These are phyloP conservation scores for Phylloporus rhodoxanthus DNA, from an alignment of 768 basidiomycete genomes.

Conservation along the genomic window DNA sequence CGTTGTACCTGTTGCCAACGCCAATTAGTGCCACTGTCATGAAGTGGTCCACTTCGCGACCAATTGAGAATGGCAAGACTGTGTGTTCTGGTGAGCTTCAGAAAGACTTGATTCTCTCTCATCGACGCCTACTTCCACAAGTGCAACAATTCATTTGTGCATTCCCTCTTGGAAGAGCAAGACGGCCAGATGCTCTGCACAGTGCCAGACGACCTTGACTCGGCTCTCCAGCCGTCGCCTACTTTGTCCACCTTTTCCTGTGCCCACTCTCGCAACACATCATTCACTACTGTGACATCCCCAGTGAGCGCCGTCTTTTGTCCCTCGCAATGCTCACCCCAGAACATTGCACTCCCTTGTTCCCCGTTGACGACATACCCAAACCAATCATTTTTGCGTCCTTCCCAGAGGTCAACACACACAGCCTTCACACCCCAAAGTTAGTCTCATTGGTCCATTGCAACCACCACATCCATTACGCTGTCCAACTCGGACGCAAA, in stretches of 20 bases:
- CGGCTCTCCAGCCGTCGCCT: slow-evolving; percentile 20
- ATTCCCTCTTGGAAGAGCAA: slow-evolving; percentile 9
- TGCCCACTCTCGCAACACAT: slow-evolving; percentile 24
- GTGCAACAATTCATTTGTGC: slow-evolving; percentile 12
- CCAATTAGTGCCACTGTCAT: too few relatives aligned
- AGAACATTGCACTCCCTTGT: slow-evolving; percentile 26
- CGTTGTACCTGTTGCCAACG: too few relatives aligned
- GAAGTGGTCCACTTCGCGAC: too few relatives aligned
- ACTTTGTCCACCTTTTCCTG: slow-evolving; percentile 26
- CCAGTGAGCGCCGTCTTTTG: slow-evolving; percentile 19
- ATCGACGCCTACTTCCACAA: slow-evolving; percentile 11
- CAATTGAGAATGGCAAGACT: too few relatives aligned
- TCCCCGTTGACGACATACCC: slow-evolving; percentile 14
- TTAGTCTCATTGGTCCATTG: slow-evolving; percentile 27
- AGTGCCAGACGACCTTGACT: slow-evolving; percentile 22
- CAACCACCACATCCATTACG: slow-evolving; percentile 27
- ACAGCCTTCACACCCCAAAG: slow-evolving; percentile 4
- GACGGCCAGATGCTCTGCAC: slow-evolving; percentile 15
- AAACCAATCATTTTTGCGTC: background rate
- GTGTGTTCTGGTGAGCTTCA: too few relatives aligned
- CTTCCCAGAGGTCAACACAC: background rate
- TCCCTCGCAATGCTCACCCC: slow-evolving; percentile 13
- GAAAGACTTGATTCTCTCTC: slow-evolving; percentile 18
- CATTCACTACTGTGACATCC: slow-evolving; percentile 20
- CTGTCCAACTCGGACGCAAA: slow-evolving; percentile 14